Conservation (phyloP, 768 basidiomycete species). For the Rhodotorula paludigena region DNA sequence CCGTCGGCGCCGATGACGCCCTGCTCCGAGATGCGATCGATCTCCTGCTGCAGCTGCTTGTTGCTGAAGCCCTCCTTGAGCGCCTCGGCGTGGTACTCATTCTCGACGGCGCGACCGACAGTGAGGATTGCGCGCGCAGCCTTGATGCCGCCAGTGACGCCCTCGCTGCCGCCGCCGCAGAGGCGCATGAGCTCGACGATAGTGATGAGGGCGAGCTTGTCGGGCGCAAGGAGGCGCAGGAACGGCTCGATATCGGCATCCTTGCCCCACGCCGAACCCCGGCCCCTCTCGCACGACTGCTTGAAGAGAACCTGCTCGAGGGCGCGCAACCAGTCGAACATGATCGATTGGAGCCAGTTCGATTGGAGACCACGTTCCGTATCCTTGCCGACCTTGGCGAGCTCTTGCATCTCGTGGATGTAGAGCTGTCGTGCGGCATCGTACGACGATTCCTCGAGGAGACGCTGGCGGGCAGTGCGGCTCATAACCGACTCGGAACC, state of each 20-base stretch:
- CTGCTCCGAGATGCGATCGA: constrained; percentile 23
- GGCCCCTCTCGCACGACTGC: constrained; percentile 51
- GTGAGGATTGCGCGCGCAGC: constrained; percentile 71
- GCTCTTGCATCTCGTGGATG: constrained; percentile 58
- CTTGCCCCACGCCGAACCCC: constrained; percentile 32
- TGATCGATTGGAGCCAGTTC: constrained; percentile 62
- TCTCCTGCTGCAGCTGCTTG: constrained; percentile 35
- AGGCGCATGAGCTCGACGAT: constrained; percentile 84
- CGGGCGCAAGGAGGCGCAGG: constrained; percentile 65
- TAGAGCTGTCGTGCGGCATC: constrained; percentile 71
- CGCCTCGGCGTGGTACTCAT: constrained; percentile 81
- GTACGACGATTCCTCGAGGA: constrained; percentile 79
- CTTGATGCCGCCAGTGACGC: constrained; percentile 81
- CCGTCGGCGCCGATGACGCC: constrained; percentile 20
- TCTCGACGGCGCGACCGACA: constrained; percentile 78
- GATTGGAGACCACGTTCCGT: constrained; percentile 47
- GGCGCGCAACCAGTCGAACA: constrained; percentile 77
- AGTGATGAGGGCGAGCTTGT: constrained; percentile 77
- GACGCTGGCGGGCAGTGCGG: constrained; percentile 66
- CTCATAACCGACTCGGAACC: constrained; percentile 62
- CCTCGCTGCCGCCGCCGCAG: constrained; percentile 56
- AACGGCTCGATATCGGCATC: constrained; percentile 59
- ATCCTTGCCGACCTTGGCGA: constrained; percentile 55
- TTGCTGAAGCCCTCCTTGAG: constrained; percentile 47
- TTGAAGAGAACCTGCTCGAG: constrained; percentile 54